These are phyloP conservation scores for Verticillium albo-atrum DNA, from an alignment of 2,329 filamentous ascomycete species.

Conservation along the genomic window DNA sequence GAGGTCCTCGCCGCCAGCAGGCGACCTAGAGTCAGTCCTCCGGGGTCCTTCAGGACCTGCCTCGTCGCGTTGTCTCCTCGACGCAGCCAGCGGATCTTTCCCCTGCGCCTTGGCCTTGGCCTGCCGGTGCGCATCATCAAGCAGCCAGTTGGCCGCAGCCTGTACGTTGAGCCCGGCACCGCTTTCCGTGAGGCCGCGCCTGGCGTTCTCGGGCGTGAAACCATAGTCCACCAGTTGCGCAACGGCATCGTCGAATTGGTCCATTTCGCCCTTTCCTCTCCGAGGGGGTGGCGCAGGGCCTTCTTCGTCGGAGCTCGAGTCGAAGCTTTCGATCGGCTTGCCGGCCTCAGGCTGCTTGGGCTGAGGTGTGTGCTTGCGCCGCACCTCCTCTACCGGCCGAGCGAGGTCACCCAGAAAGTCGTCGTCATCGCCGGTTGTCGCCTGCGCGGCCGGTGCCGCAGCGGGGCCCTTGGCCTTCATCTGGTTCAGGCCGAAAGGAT, in stretches of 20 bases:
- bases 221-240: constrained; percentile 93
- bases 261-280: constrained; percentile 15
- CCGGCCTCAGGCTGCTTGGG: constrained; percentile 43
- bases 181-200: constrained; percentile 73
- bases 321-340: constrained; percentile 50
- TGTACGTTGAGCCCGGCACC: constrained; percentile 78
- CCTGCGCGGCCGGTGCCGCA: constrained; percentile 16
- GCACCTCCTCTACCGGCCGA: constrained; percentile 61
- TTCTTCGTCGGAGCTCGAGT: constrained; percentile 39
- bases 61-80: constrained; percentile 32
- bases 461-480: constrained; percentile 41
- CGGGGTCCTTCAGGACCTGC: constrained; percentile 13
- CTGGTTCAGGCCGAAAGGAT: constrained; percentile 78
- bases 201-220: constrained; percentile 81
- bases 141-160: constrained; percentile 79
- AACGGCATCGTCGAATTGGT: constrained; percentile 68
- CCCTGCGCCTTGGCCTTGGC: constrained; percentile 67
- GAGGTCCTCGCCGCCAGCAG: constrained; percentile 63
- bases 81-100: constrained; percentile 37
- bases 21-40: constrained; percentile 48
- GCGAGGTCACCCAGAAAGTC: constrained; percentile 63
- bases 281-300: constrained; percentile 1
- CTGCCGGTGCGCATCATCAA: constrained; percentile 87
- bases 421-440: constrained; percentile 46
- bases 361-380: constrained; percentile 36